Conservation (phyloP, 768 basidiomycete genomes). For the Gyrodon lividus region DNA sequence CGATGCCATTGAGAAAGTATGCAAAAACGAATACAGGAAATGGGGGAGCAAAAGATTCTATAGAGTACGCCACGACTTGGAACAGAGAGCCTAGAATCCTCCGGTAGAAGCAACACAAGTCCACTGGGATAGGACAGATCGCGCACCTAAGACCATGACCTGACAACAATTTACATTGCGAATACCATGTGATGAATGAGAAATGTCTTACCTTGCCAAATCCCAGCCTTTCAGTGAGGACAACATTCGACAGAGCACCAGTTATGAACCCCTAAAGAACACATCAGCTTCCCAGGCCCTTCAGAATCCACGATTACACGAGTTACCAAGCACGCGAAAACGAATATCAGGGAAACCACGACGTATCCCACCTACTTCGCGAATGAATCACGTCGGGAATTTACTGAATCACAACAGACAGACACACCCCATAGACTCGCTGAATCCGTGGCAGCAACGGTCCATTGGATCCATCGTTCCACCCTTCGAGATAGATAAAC, state of each 20-base stretch:
- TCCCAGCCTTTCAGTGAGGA: constrained; percentile 41
- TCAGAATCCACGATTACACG: neutral
- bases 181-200: neutral
- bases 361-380: constrained; percentile 44
- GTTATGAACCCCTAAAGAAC: constrained; percentile 39
- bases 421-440: constrained; percentile 45
- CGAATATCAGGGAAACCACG: constrained; percentile 56
- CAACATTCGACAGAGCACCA: constrained; percentile 48
- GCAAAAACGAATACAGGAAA: constrained; percentile 61
- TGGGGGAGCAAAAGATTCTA: constrained; percentile 56
- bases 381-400: neutral
- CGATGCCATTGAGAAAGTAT: constrained; percentile 49
- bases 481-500: constrained; percentile 62
- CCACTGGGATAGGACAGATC: neutral
- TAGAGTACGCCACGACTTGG: constrained; percentile 52
- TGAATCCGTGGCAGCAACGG: constrained; percentile 76
- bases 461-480: constrained; percentile 77
- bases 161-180: constrained; percentile 11
- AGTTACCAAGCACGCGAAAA: constrained; percentile 45
- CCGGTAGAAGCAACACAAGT: neutral
- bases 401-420: neutral
- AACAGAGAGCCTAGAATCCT: constrained; percentile 43
- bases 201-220: constrained; percentile 38
- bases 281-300: constrained; percentile 17
- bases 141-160: constrained; percentile 41